A percentile compares a stretch with the other conserved stretches of the same genome.
These are phyloP conservation scores for Tribonema minus DNA, from an alignment of 108 stramenopile genomes.

Conservation along the genomic window DNA sequence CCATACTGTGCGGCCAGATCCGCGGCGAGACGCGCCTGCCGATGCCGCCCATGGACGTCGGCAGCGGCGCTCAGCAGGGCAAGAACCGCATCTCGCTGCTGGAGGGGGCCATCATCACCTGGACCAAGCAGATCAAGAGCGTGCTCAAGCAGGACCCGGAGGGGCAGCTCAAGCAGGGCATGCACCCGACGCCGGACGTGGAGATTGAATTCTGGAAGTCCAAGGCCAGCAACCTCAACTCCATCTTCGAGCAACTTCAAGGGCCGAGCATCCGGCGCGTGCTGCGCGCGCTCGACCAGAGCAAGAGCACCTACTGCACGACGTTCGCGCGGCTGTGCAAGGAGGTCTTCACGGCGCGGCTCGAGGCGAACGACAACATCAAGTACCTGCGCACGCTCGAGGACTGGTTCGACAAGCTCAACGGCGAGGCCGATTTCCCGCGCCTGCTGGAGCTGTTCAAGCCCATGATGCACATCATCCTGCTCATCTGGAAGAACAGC, in stretches of 20 bases:
- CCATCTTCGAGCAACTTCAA: constrained; percentile 80
- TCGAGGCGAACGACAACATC: constrained; percentile 81
- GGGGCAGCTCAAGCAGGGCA: constrained; percentile 69
- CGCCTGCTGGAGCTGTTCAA: constrained; percentile 68
- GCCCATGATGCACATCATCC: constrained; percentile 75
- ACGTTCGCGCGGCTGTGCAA: constrained; percentile 79
- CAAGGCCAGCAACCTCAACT: constrained; percentile 77
- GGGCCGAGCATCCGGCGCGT: constrained; percentile 69
- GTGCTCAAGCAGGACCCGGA: constrained; percentile 86
- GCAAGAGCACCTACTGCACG: constrained; percentile 77
- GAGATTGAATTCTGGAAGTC: constrained; percentile 81
- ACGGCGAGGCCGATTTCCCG: constrained; percentile 62
- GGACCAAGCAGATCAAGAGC: constrained; percentile 85
- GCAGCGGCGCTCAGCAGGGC: constrained; percentile 17
- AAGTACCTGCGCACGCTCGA: constrained; percentile 79
- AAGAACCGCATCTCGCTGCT: constrained; percentile 75
- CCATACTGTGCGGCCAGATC: constrained; percentile 79
- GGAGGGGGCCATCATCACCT: constrained; percentile 78
- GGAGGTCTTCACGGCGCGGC: constrained; percentile 72
- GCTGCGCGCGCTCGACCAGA: constrained; percentile 68
- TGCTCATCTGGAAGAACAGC: constrained; percentile 87
- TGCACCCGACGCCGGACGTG: constrained; percentile 76
- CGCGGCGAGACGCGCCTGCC: constrained; percentile 80
- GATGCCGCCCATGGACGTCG: constrained; percentile 68
- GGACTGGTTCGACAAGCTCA: constrained; percentile 66